Percentiles rank a stretch among this genome's conserved stretches.
phyloP scores from a whole-genome alignment of 1,284 basidiomycete species.

The Rhodofomes roseus region DNA sequence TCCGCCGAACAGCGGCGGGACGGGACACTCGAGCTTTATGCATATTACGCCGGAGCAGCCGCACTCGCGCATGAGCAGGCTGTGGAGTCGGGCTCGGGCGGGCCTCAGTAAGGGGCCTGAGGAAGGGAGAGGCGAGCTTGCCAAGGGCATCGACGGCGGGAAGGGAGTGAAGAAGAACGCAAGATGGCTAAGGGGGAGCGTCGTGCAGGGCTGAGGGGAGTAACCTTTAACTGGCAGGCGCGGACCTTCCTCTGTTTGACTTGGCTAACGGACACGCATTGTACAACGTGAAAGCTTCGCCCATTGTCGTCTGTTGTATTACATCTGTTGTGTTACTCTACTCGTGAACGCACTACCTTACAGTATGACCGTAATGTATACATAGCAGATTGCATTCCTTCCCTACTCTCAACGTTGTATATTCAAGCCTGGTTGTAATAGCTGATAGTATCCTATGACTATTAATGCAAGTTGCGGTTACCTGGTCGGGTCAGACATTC shows the following conservation, averaged over 20 bases:
- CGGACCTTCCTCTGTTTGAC: too few relatives aligned
- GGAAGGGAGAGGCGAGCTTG: background rate
- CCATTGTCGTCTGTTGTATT: background rate
- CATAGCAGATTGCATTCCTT: background rate
- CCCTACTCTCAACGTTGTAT: too few relatives aligned
- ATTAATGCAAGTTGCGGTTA: too few relatives aligned
- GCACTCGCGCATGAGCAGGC: conserved; percentile 6
- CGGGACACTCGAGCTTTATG: background rate
- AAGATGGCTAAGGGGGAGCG: conserved; percentile 6
- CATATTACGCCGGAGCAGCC: conserved; percentile 8
- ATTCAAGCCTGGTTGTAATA: too few relatives aligned
- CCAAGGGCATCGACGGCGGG: background rate
- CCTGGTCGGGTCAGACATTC: too few relatives aligned
- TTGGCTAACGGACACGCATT: too few relatives aligned
- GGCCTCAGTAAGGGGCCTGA: background rate
- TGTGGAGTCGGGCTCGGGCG: conserved; percentile 3
- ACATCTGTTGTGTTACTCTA: background rate
- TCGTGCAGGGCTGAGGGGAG: background rate
- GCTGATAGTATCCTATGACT: too few relatives aligned
- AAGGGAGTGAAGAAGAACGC: conserved; percentile 4
- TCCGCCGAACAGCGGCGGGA: conserved; percentile 3
- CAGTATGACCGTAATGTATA: background rate
- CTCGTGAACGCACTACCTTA: background rate
- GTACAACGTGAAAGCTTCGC: background rate
- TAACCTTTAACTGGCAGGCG: background rate